Base-by-base conservation (phyloP, 2,329 filamentous ascomycete genomes). In the Nothophaeocryptopus gaeumannii region DNA sequence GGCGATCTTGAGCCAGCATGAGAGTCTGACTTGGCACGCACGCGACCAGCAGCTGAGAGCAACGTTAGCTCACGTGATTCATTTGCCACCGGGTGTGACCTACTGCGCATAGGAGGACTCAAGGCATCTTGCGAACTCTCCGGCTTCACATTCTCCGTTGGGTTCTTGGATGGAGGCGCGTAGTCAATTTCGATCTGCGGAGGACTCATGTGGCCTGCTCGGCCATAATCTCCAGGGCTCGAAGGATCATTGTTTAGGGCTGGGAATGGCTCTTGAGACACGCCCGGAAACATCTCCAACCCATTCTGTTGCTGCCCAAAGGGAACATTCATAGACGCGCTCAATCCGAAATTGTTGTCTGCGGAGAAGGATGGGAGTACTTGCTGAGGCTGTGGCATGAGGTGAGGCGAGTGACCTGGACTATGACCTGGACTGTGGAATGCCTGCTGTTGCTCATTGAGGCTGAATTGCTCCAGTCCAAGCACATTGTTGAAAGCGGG, bases 151-250 rank as follows among this genome's bases (percentile, higher is more conserved):
- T 58, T 56, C 31, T 60, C 57, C 12, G 56, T 53, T 2, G 61
- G 57, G 14, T 54, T 53, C 62, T 81, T 81, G 50, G 80, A 74
- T 8, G 84, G 84, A 16, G 91, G 91, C 12, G 90, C 91, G 68
- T 89, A 90, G 66, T 96, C 88, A 61, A 96, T 93, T 65, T 93
- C 95, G 70, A 96, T 96, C 44, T 91, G 88, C 0, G 91, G 91
- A n/a, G 91, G 88, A 3, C 86, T 86, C 85, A 95, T 93, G 59
- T 87, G 80, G 42, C 84, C 81, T 39, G 80, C 82, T 65, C 80
- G 83, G 5, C 82, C 81, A 7, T 26, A 26, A 66, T 91, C 86
- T 29, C 59, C 58, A n/a, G 63, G 64, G 39, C 63, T 66, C 20
- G 56, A 58, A 7, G 47, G 76, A 71, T 57, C 76, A 73, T 47